A percentile compares a stretch with the other conserved stretches of the same genome.
Conservation (phyloP, 2,329 filamentous ascomycete species). For the Diplocarpon mali region DNA sequence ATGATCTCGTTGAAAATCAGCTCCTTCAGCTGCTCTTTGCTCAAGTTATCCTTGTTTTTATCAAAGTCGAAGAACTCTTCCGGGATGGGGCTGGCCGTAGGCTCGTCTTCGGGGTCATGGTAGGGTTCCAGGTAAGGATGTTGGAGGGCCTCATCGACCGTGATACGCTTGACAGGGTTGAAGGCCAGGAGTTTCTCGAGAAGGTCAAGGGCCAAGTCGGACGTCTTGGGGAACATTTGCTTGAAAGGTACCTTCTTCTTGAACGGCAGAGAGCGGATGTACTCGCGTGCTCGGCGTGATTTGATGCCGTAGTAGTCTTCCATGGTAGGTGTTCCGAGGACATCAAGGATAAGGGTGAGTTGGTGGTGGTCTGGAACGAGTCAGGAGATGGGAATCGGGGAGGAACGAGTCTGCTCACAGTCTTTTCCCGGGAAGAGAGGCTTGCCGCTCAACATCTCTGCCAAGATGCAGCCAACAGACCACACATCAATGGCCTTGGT, state of each 20-base stretch:
- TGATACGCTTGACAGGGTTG: constrained; percentile 97
- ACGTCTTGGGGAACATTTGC: constrained; percentile 96
- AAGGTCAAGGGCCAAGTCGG: constrained; percentile 86
- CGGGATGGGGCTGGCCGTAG: constrained; percentile 88
- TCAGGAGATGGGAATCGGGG: constrained; percentile 7
- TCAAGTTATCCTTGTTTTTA: constrained; percentile 98
- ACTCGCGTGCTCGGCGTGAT: constrained; percentile 90
- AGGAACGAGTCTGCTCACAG: constrained; percentile 48
- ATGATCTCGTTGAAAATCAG: constrained; percentile 97
- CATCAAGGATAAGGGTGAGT: constrained; percentile 90
- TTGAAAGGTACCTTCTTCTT: constrained; percentile 99
- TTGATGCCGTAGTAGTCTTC: constrained; percentile 99
- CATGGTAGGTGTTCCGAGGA: constrained; percentile 97
- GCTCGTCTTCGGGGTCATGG: constrained; percentile 97
- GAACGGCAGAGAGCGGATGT: constrained; percentile 95
- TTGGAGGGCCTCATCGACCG: constrained; percentile 91
- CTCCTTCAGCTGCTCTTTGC: constrained; percentile 95
- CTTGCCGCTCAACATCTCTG: constrained; percentile 98
- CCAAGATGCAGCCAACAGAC: constrained; percentile 96
- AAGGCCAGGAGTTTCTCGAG: constrained; percentile 94
- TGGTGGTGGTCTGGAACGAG: constrained; percentile 75
- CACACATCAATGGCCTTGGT: constrained; percentile 99
- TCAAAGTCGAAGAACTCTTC: constrained; percentile 99
- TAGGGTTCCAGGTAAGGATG: constrained; percentile 98
- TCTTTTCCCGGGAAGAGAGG: constrained; percentile 97